Percentiles rank a stretch among this genome's conserved stretches.
These are phyloP conservation scores for Paramyrothecium sp. DNA, from an alignment of 2,329 filamentous ascomycete species.

Conservation along the genomic window DNA sequence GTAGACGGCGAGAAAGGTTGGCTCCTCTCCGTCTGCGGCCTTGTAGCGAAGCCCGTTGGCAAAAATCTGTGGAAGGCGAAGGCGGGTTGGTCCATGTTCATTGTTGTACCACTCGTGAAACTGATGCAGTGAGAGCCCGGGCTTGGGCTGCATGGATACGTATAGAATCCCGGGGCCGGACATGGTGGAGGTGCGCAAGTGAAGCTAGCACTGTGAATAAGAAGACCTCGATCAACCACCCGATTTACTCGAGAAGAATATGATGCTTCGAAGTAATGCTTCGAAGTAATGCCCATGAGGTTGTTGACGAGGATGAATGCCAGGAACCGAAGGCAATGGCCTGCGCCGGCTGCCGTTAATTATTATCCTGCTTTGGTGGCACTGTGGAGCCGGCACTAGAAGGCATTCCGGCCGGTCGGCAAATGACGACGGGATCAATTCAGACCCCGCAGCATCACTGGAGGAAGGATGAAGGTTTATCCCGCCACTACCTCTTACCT, in stretches of 20 bases:
- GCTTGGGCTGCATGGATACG: constrained; percentile 81
- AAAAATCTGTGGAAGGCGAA: constrained; percentile 72
- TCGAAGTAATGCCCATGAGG: neutral
- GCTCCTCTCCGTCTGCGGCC: constrained; percentile 60
- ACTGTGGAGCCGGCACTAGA: neutral
- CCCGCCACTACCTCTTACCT: too few species aligned
- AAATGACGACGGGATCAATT: constrained; percentile 22
- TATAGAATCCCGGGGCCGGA: constrained; percentile 68
- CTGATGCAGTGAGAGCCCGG: constrained; percentile 61
- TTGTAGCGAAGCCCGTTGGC: constrained; percentile 77
- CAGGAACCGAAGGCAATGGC: neutral
- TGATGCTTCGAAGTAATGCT: constrained; percentile 6
- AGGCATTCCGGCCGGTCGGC: constrained; percentile 19
- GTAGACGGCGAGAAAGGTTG: constrained; percentile 77
- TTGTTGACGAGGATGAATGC: too few species aligned
- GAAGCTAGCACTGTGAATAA: neutral
- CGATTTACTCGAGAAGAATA: neutral
- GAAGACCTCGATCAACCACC: neutral
- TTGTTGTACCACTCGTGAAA: constrained; percentile 96
- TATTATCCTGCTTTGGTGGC: neutral
- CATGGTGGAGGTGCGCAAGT: constrained; percentile 20
- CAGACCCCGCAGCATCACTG: constrained; percentile 21
- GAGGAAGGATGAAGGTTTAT: constrained; percentile 1
- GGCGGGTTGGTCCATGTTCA: constrained; percentile 80
- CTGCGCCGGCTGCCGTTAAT: neutral